phyloP scores from a whole-genome alignment of 1,139 yeast genomes.

The Hansenula lynferdii region DNA sequence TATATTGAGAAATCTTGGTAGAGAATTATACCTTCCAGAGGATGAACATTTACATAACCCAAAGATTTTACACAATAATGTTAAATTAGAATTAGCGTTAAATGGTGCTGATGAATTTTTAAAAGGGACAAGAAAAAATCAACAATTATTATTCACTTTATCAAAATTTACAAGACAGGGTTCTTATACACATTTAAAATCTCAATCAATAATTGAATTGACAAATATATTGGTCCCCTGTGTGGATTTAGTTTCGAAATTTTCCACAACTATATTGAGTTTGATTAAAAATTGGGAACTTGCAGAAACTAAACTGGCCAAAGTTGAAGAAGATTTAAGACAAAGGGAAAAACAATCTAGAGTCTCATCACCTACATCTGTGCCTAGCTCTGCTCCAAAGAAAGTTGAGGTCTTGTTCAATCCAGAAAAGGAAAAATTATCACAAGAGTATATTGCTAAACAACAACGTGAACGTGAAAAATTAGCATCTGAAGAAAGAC shows the following conservation, averaged over 20 bases:
- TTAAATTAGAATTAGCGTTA: slow-evolving; percentile 22
- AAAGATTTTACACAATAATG: slow-evolving; percentile 30
- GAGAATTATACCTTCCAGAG: slow-evolving; percentile 40
- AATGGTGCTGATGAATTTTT: slow-evolving; percentile 39
- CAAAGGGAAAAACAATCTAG: slow-evolving; percentile 8
- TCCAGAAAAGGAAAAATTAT: slow-evolving; percentile 23
- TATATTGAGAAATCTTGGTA: slow-evolving; percentile 38
- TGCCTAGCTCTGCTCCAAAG: slow-evolving; percentile 4
- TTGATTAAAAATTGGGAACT: slow-evolving; percentile 27
- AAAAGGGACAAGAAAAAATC: slow-evolving; percentile 45
- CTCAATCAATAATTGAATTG: slow-evolving; percentile 37
- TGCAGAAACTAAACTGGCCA: slow-evolving; percentile 8
- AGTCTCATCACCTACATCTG: not conserved
- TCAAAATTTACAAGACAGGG: slow-evolving; percentile 46
- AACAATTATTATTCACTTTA: slow-evolving; percentile 45
- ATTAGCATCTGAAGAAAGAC: slow-evolving; percentile 22
- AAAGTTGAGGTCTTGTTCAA: slow-evolving; percentile 22
- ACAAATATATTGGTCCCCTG: slow-evolving; percentile 23
- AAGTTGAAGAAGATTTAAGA: slow-evolving; percentile 19
- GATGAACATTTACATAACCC: slow-evolving; percentile 37
- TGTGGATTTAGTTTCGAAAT: slow-evolving; percentile 18
- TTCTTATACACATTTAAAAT: slow-evolving; percentile 32
- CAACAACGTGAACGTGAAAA: slow-evolving; percentile 23
- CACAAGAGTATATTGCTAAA: slow-evolving; percentile 24
- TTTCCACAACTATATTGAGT: slow-evolving; percentile 18